A percentile compares a stretch with the other conserved stretches of the same genome.
phyloP scores from a whole-genome alignment of 441 rosid genomes.

The Euphorbia celastroides region DNA sequence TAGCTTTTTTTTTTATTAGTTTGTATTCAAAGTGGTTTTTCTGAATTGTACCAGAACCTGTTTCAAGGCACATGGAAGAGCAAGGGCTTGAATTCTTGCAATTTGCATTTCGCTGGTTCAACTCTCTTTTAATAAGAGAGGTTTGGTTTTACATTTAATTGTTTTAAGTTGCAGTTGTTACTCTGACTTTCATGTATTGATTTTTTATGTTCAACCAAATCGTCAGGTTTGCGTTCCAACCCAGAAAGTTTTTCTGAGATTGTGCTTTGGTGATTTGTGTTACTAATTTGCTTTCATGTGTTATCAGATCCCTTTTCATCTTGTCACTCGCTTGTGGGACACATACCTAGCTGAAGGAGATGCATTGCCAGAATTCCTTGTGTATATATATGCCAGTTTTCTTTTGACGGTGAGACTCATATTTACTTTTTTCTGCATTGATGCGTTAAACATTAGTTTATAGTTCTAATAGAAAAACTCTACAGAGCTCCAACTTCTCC shows the following conservation, averaged over 20 bases:
- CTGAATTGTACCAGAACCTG: slow-evolving; percentile 62
- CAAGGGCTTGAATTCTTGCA: slow-evolving; percentile 98
- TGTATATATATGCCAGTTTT: slow-evolving; percentile 93
- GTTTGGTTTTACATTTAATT: slow-evolving; percentile 37
- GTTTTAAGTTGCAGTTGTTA: no score
- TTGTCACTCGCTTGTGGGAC: slow-evolving; percentile 93
- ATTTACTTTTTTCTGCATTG: slow-evolving; percentile 5
- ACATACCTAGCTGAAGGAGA: slow-evolving; percentile 99
- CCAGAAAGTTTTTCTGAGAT: neutral
- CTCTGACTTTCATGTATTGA: slow-evolving; percentile 1
- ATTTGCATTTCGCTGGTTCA: slow-evolving; percentile 98
- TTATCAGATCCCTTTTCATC: slow-evolving; percentile 74
- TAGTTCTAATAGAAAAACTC: neutral
- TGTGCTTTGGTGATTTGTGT: slow-evolving; percentile 6
- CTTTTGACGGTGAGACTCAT: slow-evolving; percentile 70
- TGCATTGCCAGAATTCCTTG: slow-evolving; percentile 94
- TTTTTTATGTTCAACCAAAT: neutral
- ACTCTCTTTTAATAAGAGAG: slow-evolving; percentile 94
- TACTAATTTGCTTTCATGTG: slow-evolving; percentile 20
- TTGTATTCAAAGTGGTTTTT: slow-evolving; percentile 1
- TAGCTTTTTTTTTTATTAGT: neutral
- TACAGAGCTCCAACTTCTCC: no score
- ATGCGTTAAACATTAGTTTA: neutral
- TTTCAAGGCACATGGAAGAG: slow-evolving; percentile 92
- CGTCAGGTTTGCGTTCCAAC: neutral